Conservation (phyloP, 495 filamentous ascomycete species). For the Physcia stellaris region DNA sequence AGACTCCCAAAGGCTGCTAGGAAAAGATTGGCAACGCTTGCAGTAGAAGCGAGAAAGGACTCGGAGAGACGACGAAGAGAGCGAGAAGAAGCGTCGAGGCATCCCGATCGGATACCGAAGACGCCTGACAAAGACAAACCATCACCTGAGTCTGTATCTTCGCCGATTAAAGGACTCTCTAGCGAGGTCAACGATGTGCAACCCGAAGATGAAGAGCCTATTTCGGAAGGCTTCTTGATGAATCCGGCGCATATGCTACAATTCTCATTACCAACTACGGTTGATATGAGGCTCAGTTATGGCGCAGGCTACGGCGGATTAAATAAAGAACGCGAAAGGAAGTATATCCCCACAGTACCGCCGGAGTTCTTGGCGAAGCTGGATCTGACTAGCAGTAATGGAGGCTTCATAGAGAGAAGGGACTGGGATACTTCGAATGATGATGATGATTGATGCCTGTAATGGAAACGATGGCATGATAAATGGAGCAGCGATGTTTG, state of each 20-base stretch:
- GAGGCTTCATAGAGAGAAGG: neutral
- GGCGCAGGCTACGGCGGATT: slow-evolving; percentile 88
- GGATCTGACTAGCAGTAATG: slow-evolving; percentile 39
- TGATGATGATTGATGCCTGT: slow-evolving; percentile 7
- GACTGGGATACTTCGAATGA: slow-evolving; percentile 7
- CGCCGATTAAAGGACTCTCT: slow-evolving; percentile 6
- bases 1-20: slow-evolving; percentile 70
- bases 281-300: slow-evolving; percentile 92
- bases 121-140: neutral
- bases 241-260: slow-evolving; percentile 89
- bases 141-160: neutral
- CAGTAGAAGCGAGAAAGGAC: slow-evolving; percentile 50
- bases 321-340: slow-evolving; percentile 80
- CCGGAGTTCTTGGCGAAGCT: slow-evolving; percentile 86
- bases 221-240: slow-evolving; percentile 52
- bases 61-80: slow-evolving; percentile 28
- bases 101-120: neutral
- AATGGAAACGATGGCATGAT: too few species aligned
- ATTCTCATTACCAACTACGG: slow-evolving; percentile 86
- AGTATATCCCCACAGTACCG: slow-evolving; percentile 93
- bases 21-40: slow-evolving; percentile 73
- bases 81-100: slow-evolving; percentile 7
- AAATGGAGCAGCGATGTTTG: too few species aligned
- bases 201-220: slow-evolving; percentile 11
- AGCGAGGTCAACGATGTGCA: slow-evolving; percentile 1